These are phyloP conservation scores for Leccinum fuscescens DNA, from an alignment of 1,284 basidiomycete genomes.

Conservation along the genomic window DNA sequence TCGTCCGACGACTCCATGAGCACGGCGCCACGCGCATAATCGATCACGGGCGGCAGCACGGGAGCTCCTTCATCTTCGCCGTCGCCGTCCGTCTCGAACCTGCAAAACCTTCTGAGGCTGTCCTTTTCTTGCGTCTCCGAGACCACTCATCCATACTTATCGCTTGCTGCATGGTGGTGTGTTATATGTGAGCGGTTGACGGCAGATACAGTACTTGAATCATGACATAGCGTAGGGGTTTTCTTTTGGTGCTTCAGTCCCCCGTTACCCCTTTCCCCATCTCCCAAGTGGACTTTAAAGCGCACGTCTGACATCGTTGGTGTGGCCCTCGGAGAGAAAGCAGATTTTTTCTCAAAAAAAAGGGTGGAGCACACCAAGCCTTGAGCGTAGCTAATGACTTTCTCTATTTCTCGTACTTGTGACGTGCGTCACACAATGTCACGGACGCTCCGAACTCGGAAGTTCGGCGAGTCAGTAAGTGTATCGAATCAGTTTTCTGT, in stretches of 20 bases:
- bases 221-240: conserved; percentile 4
- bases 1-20: conserved; percentile 88
- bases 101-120: conserved; percentile 82
- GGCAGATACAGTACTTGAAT: neutral
- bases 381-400: no score
- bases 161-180: conserved; percentile 46
- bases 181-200: neutral
- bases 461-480: no score
- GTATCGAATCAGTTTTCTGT: no score
- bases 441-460: no score
- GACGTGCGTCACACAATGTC: no score
- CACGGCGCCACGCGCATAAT: conserved; percentile 89
- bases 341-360: neutral
- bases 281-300: conserved; percentile 80
- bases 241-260: conserved; percentile 11
- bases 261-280: conserved; percentile 40
- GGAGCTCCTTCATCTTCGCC: conserved; percentile 31
- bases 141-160: conserved; percentile 90
- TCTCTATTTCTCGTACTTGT: no score
- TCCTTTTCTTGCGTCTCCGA: conserved; percentile 69
- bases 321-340: neutral
- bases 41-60: conserved; percentile 39
- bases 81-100: conserved; percentile 51
- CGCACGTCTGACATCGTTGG: conserved; percentile 75
- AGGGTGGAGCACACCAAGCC: neutral